phyloP scores from a whole-genome alignment of 441 rosid species.

The Erodium chrysanthum region DNA sequence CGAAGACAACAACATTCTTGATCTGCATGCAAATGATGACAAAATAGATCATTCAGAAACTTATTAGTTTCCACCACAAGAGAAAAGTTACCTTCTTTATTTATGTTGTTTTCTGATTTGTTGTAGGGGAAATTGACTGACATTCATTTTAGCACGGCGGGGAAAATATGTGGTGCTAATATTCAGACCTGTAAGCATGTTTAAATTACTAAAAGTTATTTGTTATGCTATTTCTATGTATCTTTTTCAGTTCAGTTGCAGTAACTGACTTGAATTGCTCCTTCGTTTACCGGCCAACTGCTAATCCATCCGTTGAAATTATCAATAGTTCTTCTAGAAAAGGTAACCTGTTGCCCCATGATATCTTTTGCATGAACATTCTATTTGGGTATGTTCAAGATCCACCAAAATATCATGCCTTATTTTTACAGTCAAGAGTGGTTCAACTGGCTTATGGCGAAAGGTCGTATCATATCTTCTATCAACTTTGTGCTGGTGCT shows the following conservation, averaged over 20 bases:
- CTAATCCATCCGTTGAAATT: slow-evolving; percentile 18
- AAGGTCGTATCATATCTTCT: slow-evolving; percentile 87
- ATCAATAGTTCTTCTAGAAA: slow-evolving; percentile 71
- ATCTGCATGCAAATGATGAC: neutral
- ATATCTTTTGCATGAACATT: slow-evolving; percentile 19
- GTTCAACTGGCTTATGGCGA: slow-evolving; percentile 79
- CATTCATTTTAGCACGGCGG: slow-evolving; percentile 63
- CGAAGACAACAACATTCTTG: neutral
- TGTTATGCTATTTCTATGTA: slow-evolving; percentile 12
- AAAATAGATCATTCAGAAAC: neutral
- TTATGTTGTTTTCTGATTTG: slow-evolving; percentile 14
- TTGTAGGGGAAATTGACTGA: slow-evolving; percentile 80
- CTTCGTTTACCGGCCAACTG: slow-evolving; percentile 22
- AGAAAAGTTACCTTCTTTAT: neutral
- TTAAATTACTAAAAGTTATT: slow-evolving; percentile 14
- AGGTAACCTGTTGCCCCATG: slow-evolving; percentile 42
- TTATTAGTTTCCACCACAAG: neutral
- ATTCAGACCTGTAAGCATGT: slow-evolving; percentile 73
- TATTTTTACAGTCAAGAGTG: slow-evolving; percentile 76
- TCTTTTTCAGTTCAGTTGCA: slow-evolving; percentile 13
- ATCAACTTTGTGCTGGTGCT: slow-evolving; percentile 96
- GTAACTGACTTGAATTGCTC: slow-evolving; percentile 30
- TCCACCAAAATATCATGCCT: slow-evolving; percentile 26
- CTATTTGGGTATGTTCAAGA: slow-evolving; percentile 14
- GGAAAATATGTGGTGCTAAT: slow-evolving; percentile 85